These are phyloP conservation scores for Mycosphaerella arachidis DNA, from an alignment of 2,329 filamentous ascomycete species.

Conservation along the genomic window DNA sequence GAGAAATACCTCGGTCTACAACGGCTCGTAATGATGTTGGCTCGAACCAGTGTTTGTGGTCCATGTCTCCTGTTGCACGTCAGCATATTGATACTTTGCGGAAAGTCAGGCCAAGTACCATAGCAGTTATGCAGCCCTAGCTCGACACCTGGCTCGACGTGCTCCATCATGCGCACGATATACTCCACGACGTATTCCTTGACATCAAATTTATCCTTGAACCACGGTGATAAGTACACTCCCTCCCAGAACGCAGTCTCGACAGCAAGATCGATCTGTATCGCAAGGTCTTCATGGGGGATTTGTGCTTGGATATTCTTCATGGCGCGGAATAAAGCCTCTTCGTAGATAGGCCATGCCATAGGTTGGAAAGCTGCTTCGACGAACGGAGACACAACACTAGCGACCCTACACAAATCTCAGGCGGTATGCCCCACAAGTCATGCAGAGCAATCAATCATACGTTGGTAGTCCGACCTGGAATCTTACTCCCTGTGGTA, in stretches of 20 bases:
- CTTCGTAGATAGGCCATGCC: constrained; percentile 33
- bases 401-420: constrained; percentile 12
- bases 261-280: constrained; percentile 33
- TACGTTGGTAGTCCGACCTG: constrained; percentile 33
- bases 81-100: background rate
- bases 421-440: background rate
- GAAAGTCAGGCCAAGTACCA: constrained; percentile 23
- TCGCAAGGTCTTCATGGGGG: constrained; percentile 32
- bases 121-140: constrained; percentile 48
- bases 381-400: constrained; percentile 22
- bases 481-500: constrained; percentile 28
- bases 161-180: constrained; percentile 28
- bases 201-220: constrained; percentile 24
- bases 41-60: constrained; percentile 42
- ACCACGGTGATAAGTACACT: constrained; percentile 8
- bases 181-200: constrained; percentile 34
- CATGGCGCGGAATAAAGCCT: constrained; percentile 28
- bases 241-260: constrained; percentile 31
- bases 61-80: constrained; percentile 31
- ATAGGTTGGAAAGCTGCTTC: constrained; percentile 24
- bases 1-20: constrained; percentile 35
- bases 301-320: constrained; percentile 29
- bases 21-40: constrained; percentile 33
- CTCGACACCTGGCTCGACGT: constrained; percentile 35
- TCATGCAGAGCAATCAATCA: background rate